Percentiles rank a stretch among this genome's conserved stretches.
These are phyloP conservation scores for Erythrobasidium yunnanense DNA, from an alignment of 768 basidiomycete species.

Conservation along the genomic window DNA sequence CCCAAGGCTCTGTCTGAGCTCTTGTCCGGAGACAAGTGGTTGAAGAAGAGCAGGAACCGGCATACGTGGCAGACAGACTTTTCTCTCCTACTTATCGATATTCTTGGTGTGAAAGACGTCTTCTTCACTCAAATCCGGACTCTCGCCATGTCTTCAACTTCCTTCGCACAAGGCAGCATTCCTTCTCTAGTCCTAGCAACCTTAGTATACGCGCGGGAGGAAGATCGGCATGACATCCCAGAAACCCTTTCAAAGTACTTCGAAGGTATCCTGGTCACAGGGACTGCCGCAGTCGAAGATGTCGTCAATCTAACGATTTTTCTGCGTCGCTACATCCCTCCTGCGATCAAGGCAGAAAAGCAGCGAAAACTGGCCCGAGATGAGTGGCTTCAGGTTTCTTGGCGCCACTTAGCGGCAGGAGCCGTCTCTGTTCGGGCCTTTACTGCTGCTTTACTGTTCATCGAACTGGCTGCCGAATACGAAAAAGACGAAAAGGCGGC, in stretches of 20 bases:
- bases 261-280: slow-evolving; percentile 46
- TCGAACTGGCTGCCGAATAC: slow-evolving; percentile 63
- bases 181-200: slow-evolving; percentile 65
- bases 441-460: slow-evolving; percentile 77
- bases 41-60: background rate
- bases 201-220: slow-evolving; percentile 41
- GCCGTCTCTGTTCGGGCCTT: slow-evolving; percentile 71
- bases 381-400: slow-evolving; percentile 71
- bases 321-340: slow-evolving; percentile 53
- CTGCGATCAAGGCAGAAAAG: slow-evolving; percentile 51
- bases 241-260: slow-evolving; percentile 50
- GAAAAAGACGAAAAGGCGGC: slow-evolving; percentile 34
- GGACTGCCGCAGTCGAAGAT: slow-evolving; percentile 11
- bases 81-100: slow-evolving; percentile 27
- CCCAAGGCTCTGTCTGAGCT: background rate
- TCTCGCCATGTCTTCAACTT: slow-evolving; percentile 50
- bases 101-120: slow-evolving; percentile 40
- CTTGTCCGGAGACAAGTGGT: background rate
- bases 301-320: slow-evolving; percentile 70
- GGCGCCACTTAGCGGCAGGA: slow-evolving; percentile 56
- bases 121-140: slow-evolving; percentile 62
- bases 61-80: slow-evolving; percentile 21
- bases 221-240: background rate
- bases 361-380: slow-evolving; percentile 37
- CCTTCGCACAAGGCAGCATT: slow-evolving; percentile 57